A percentile compares a stretch with the other conserved stretches of the same genome.
Conservation (phyloP, 352 stramenopile genomes). For the Thalassiosira allenii region DNA sequence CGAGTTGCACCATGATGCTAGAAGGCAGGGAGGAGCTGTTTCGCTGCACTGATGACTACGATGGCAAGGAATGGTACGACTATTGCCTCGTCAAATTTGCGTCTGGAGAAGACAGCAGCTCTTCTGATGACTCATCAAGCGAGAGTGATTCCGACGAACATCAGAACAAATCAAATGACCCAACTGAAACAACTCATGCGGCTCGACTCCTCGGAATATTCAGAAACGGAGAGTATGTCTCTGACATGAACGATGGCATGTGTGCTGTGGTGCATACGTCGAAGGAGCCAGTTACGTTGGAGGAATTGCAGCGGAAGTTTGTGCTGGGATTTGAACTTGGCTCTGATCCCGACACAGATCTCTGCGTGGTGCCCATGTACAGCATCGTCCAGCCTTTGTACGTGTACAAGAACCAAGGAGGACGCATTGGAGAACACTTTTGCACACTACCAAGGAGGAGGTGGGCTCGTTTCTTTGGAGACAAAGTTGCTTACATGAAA, state of each 20-base stretch:
- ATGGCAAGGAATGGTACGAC: constrained; percentile 12
- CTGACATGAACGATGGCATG: background rate
- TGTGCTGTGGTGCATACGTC: background rate
- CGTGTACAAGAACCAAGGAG: background rate
- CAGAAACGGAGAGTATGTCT: background rate
- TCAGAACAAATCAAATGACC: too few species aligned
- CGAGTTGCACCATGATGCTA: background rate
- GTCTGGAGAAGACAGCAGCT: background rate
- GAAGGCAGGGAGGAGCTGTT: constrained; percentile 9
- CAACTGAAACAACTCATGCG: background rate
- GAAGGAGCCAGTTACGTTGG: background rate
- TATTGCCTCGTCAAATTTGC: constrained; percentile 5
- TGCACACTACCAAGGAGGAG: background rate
- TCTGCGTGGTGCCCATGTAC: background rate
- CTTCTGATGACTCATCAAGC: background rate
- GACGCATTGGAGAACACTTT: background rate
- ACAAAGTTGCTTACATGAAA: background rate
- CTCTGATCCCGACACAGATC: background rate
- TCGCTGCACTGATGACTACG: background rate
- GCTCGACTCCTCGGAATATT: background rate
- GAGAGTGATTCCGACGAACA: too few species aligned
- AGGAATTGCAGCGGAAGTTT: background rate
- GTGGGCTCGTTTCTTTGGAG: background rate
- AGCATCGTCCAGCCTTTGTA: constrained; percentile 4
- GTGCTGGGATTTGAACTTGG: background rate